These are phyloP conservation scores for Podosphaera fusca DNA, from an alignment of 2,329 filamentous ascomycete species.

Conservation along the genomic window DNA sequence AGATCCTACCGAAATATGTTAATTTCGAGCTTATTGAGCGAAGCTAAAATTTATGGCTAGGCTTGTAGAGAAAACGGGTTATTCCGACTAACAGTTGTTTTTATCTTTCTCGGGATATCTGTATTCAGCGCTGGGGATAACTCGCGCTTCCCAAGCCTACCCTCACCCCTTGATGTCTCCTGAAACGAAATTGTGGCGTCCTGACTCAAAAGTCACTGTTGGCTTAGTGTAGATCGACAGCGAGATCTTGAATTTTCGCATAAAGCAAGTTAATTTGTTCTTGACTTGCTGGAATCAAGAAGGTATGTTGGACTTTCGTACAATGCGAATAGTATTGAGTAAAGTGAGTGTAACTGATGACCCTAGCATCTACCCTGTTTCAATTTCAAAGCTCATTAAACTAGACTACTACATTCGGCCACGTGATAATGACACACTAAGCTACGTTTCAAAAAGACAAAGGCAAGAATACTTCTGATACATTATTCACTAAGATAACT, in stretches of 20 bases:
- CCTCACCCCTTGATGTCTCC: neutral
- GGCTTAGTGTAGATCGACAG: neutral
- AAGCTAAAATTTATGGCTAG: neutral
- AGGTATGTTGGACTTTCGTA: too few relatives aligned
- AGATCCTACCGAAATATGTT: constrained; percentile 17
- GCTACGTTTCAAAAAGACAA: too few relatives aligned
- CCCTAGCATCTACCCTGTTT: too few relatives aligned
- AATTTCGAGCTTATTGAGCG: neutral
- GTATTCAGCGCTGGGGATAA: neutral
- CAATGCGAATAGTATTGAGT: too few relatives aligned
- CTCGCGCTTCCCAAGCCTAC: neutral
- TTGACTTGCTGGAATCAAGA: too few relatives aligned
- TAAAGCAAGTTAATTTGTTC: too few relatives aligned
- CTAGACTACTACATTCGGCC: too few relatives aligned
- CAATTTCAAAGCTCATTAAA: too few relatives aligned
- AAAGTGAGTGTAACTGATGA: too few relatives aligned
- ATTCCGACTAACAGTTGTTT: neutral
- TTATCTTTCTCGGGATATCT: neutral
- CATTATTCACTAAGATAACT: too few relatives aligned
- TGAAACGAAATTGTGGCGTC: neutral
- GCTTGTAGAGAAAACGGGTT: neutral
- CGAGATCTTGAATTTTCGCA: neutral
- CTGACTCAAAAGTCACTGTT: neutral
- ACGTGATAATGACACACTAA: too few relatives aligned
- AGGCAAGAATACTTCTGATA: too few relatives aligned